Evolutionary conservation across 139 green algal species (phyloP).

Genomic region (Nannochloris sp.): DNA sequence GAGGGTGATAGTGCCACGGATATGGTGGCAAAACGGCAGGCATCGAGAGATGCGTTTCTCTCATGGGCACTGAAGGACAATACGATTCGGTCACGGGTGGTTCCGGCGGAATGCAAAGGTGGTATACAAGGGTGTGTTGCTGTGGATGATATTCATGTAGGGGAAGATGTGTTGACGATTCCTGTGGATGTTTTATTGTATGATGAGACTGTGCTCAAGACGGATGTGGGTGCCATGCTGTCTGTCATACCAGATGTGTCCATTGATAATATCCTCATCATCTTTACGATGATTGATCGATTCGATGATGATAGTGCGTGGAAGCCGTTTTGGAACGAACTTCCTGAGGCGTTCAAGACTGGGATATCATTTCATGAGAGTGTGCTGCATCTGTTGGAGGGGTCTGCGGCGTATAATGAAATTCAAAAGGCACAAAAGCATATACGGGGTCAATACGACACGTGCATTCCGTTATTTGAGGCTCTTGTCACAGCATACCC

Average conservation of each 20-base stretch:
- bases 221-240: constrained; percentile 46
- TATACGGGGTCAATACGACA: constrained; percentile 29
- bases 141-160: constrained; percentile 22
- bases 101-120: constrained; percentile 8
- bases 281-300: constrained; percentile 61
- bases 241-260: constrained; percentile 30
- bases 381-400: constrained; percentile 24
- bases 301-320: constrained; percentile 34
- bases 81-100: constrained; percentile 6
- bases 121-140: constrained; percentile 38
- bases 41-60: constrained; percentile 10
- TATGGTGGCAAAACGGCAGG: background rate
- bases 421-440: constrained; percentile 34
- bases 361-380: constrained; percentile 29
- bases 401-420: constrained; percentile 26
- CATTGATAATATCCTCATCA: constrained; percentile 43
- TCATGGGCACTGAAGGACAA: constrained; percentile 11
- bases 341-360: constrained; percentile 42
- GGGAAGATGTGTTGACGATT: constrained; percentile 30
- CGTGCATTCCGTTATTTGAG: constrained; percentile 25
- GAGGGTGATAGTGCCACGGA: constrained; percentile 2
- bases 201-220: constrained; percentile 37
- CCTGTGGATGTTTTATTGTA: constrained; percentile 40
- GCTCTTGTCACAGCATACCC: constrained; percentile 51
- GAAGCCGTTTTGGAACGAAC: constrained; percentile 38